A percentile compares a stretch with the other conserved stretches of the same genome.
phyloP scores from a whole-genome alignment of 176 grass and related monocot species.

The Chrysopogon serrulatus region DNA sequence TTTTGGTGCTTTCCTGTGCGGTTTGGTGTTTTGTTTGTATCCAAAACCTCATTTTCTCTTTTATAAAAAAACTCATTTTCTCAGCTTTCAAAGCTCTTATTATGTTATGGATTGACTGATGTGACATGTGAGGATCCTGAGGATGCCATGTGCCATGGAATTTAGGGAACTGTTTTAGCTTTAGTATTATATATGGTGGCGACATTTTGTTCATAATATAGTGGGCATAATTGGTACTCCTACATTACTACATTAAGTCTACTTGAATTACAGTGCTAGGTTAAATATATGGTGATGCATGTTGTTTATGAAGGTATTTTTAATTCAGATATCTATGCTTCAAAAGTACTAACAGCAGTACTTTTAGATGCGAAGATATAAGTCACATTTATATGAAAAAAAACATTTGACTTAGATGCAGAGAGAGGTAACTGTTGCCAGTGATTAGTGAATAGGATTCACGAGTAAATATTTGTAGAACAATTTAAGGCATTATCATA shows the following conservation, averaged over 20 bases:
- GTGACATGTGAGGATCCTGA: neutral
- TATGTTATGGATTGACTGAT: neutral
- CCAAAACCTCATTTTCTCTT: neutral
- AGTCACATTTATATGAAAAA: neutral
- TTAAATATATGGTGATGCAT: neutral
- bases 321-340: neutral
- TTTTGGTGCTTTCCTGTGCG: neutral
- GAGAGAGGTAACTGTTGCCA: neutral
- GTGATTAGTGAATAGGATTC: neutral
- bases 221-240: neutral
- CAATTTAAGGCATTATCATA: neutral
- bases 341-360: neutral
- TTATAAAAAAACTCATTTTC: neutral
- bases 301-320: neutral
- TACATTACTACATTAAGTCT: neutral
- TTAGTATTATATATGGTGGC: neutral
- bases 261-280: neutral
- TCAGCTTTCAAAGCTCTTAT: neutral
- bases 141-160: neutral
- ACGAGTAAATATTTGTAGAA: neutral
- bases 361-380: neutral
- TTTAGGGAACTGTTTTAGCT: neutral
- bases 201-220: neutral
- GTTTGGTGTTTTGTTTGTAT: conserved; percentile 7
- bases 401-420: neutral